Evolutionary conservation across 345 rosid genomes (phyloP).

Genomic region (Angophora floribunda): DNA sequence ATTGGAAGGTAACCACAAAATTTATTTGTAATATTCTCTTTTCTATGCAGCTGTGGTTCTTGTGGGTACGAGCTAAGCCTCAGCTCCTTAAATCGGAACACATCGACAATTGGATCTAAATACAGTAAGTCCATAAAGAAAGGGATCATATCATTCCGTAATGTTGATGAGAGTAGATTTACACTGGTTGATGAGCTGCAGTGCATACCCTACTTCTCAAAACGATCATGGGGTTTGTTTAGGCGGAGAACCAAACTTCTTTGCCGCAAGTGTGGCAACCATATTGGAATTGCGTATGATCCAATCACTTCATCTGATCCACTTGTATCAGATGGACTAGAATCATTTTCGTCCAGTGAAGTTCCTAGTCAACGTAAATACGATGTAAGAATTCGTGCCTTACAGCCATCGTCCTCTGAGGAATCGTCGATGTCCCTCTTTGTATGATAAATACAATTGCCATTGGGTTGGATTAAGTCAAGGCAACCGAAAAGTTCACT

Average conservation of each 20-base stretch:
- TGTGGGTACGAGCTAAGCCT: constrained; percentile 90
- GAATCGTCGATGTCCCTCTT: constrained; percentile 23
- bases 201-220: constrained; percentile 73
- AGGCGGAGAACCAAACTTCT: constrained; percentile 77
- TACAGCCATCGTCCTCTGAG: constrained; percentile 64
- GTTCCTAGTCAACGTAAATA: constrained; percentile 35
- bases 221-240: constrained; percentile 52
- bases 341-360: constrained; percentile 25
- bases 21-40: neutral
- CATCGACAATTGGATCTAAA: constrained; percentile 70
- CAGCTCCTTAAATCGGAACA: constrained; percentile 83
- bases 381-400: constrained; percentile 71
- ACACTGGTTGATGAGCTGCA: constrained; percentile 74
- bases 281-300: constrained; percentile 57
- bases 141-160: constrained; percentile 79
- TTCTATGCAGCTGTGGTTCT: constrained; percentile 75
- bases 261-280: constrained; percentile 81
- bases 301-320: constrained; percentile 35
- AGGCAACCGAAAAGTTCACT: neutral
- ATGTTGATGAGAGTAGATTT: constrained; percentile 79
- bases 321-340: constrained; percentile 35
- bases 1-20: neutral
- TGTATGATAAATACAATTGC: neutral
- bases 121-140: constrained; percentile 91
- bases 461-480: neutral